Evolutionary conservation across 306 rosid species (phyloP), one percentile per base, ranked within the genome.

Genomic region (Herpetospermum pedunculosum): DNA sequence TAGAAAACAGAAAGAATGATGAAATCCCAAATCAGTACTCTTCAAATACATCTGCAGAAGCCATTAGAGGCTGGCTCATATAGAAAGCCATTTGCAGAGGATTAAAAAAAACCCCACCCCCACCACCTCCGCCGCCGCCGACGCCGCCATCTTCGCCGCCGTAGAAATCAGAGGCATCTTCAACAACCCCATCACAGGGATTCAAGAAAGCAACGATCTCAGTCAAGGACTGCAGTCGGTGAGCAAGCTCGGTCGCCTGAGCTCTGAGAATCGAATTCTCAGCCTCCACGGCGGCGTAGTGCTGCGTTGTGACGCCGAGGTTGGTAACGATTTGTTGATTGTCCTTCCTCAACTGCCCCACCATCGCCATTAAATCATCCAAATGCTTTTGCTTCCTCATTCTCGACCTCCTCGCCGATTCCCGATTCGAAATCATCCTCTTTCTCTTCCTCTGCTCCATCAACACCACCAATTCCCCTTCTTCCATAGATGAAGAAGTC

Each of bases 321-420:
- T 78, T 87, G 7, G 95, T 72, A 48, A 83, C 55, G 23, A 94
- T 94, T 73, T 86, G 91, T 30, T 89, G 87, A 76, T 88, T 94
- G 52, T 94, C 98, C 55, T 86, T 89, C 37, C 79, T 84, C 1
- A 94, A 83, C 58, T 89, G 79, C 21, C 73, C 38, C 70, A 87
- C 86, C 81, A 88, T 94, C 0, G 85, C 85, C 76, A 81, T 85
- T 54, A 94, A 86, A 77, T 94, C 97, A 57, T 94, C 97, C 81
- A 91, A 57, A 77, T 94, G 98, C 83, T 94, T 88, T 84, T 89
- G 98, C 59, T 94, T 94, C 74, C 96, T 88, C 97, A 94, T 85
- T 75, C 98, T 75, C 5, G 97, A 94, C 32, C 98, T 48, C 46
- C 97, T 81, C 0, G 98, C 98, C 0, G 98, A 94, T 77, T 94